Conservation (phyloP, 768 basidiomycete genomes). For the Pisolithus orientalis region DNA sequence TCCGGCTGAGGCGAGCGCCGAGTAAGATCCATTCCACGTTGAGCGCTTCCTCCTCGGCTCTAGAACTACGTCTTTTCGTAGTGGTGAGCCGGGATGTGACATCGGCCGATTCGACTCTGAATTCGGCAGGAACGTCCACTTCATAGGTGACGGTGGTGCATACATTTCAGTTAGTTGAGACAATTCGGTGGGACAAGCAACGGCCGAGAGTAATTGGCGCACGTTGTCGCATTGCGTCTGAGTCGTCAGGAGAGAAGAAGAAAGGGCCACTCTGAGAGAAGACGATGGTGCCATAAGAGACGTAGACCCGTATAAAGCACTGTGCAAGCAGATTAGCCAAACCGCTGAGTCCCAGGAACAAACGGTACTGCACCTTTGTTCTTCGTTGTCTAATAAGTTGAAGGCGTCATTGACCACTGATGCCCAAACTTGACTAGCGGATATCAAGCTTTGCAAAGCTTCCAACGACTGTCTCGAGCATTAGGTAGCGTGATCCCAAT, state of each 20-base stretch:
- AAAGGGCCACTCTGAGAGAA: conserved; percentile 59
- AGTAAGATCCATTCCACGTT: conserved; percentile 72
- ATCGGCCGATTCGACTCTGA: conserved; percentile 35
- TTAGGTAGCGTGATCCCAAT: conserved; percentile 1
- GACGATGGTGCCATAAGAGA: conserved; percentile 28
- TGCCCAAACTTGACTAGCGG: conserved; percentile 68
- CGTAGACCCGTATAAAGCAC: conserved; percentile 35
- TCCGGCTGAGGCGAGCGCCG: conserved; percentile 41
- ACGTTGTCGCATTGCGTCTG: conserved; percentile 80
- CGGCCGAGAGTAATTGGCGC: conserved; percentile 69
- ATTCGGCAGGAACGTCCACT: conserved; percentile 19
- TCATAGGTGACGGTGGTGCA: conserved; percentile 63
- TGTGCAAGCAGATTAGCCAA: conserved; percentile 9
- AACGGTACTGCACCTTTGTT: conserved; percentile 45
- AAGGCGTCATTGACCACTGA: conserved; percentile 67
- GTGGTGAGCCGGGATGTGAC: conserved; percentile 33
- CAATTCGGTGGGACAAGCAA: conserved; percentile 66
- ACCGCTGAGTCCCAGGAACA: background rate
- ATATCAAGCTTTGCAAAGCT: conserved; percentile 60
- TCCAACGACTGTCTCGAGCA: conserved; percentile 46
- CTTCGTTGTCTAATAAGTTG: conserved; percentile 59
- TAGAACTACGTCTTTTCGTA: conserved; percentile 9
- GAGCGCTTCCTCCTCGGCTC: conserved; percentile 46
- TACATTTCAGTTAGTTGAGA: conserved; percentile 85
- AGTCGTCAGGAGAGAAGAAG: conserved; percentile 68